Conservation (phyloP, 768 basidiomycete genomes). For the Rhodotorula paludigena region DNA sequence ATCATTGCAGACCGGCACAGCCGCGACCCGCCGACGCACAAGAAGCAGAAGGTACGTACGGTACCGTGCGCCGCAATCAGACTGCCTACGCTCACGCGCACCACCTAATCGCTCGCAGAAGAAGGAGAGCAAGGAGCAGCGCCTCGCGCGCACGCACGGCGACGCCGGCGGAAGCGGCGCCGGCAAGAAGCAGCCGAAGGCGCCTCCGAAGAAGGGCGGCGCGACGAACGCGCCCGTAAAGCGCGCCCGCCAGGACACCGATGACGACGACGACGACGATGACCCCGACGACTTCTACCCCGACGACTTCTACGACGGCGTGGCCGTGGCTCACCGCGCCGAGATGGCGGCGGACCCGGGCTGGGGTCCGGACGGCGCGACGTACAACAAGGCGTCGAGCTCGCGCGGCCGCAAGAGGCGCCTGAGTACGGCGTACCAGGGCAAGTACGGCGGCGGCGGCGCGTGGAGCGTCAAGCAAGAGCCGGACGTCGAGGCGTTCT, state of each 20-base stretch:
- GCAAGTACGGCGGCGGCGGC: not conserved
- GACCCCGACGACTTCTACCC: no score
- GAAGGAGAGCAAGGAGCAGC: not conserved
- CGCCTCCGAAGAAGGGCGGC: not conserved
- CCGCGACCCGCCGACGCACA: no score
- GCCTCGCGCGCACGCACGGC: no score
- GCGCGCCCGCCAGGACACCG: not conserved
- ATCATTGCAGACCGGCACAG: no score
- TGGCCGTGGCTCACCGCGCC: not conserved
- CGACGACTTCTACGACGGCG: not conserved
- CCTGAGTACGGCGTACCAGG: not conserved
- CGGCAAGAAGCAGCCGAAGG: not conserved
- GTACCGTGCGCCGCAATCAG: no score
- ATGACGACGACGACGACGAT: not conserved
- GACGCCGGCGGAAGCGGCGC: no score
- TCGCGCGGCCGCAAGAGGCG: not conserved
- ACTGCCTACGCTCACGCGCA: no score
- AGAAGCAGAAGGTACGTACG: no score
- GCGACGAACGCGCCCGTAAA: not conserved
- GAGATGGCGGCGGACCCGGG: no score
- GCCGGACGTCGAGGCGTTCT: not conserved
- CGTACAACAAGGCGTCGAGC: not conserved
- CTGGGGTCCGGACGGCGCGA: not conserved
- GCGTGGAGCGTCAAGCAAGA: constrained; percentile 5
- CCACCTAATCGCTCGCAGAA: no score